Evolutionary conservation across 75 land plant species (phyloP), one percentile per base, ranked within the genome.

Genomic region (Pinus albicaulis): DNA sequence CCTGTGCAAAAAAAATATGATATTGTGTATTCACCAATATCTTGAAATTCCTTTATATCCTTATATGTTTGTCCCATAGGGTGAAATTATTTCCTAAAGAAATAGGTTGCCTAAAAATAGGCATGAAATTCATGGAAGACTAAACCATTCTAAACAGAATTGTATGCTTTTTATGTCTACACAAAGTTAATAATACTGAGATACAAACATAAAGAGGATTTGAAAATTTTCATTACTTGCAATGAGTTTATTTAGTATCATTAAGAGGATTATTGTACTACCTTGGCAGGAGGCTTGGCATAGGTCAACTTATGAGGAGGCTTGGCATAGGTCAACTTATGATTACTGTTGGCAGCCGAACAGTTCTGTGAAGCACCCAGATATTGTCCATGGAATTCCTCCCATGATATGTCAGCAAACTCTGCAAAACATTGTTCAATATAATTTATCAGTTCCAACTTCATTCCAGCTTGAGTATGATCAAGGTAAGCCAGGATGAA

Each of bases 371-470:
- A 82, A 72, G 87, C 86, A 58, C 92, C 86, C 76, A 94, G 74
- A 65, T 83, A 78, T 36, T 80, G 83, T 20, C 69, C 82, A 56
- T 79, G 58, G 80, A 97, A 94, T 80, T 97, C 99, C 73, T 97
- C 93, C 95, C 95, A 90, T 19, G 89, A 84, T 89, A 89, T 26
- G 75, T 97, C 99, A 68, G 98, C 91, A 82, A 90, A 97, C 17
- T 89, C 99, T 93, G 86, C 44, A 71, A n/a, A 74, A 80, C 23
- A 4, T 31, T 11, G 58, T n/a, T 13, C 20, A 34, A 52, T 23
- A 55, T 41, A 23, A 15, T 44, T 34, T 75, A 7, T 63, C 41
- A 68, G 14, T 68, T 41, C 48, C 34, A 38, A 8, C 8, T 68
- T 41, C 12, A 41, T 36, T 4, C 38, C 22, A 20, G 20, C 5